Evolutionary conservation across 73 alveolate genomes (phyloP), one percentile per base, ranked within the genome.

Genomic region (Blepharisma stoltei): DNA sequence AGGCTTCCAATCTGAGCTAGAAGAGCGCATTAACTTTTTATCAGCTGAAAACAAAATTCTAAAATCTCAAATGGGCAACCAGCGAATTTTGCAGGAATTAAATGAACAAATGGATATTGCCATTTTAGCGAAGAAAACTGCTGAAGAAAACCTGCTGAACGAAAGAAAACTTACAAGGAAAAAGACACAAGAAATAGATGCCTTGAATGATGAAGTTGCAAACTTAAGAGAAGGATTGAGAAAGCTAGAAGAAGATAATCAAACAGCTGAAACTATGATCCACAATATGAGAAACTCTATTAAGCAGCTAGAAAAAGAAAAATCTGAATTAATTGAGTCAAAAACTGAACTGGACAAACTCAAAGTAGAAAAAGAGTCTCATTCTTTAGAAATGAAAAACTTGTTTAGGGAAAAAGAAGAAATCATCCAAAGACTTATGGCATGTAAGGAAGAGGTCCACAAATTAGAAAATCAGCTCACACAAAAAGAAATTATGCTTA

Each of bases 381-480:
- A 60, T 60, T 25, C 23, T 1, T 8, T 9, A 14, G 73, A 60
- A 20, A 60, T 60, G 73, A 60, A 60, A 60, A 25, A 9, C 14
- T 38, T 60, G 37, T 60, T 60, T 5, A 60, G 23, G 5, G 73
- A 60, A 60, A 60, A 60, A 60, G 73, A 60, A 8, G 73, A 60
- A 60, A 38, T 60, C 45, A n/a, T 14, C 18, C 73, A 60, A 38
- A 60, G 23, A 38, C 46, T 60, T 38, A 14, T 60, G 37, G 73
- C 14, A 25, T n/a, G 48, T 4, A 60, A 60, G 2, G 73, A 60
- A 60, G 45, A 60, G 23, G 23, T 60, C 23, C 45, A 14, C 23
- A 60, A 14, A 18, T 38, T 60, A 8, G 11, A 8, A 25, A 60
- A 60, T 5, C 38, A 60, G 23, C 38, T 60, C 45, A 18, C 37